Evolutionary conservation across 306 rosid species (phyloP).

Genomic region (Prunus mira): DNA sequence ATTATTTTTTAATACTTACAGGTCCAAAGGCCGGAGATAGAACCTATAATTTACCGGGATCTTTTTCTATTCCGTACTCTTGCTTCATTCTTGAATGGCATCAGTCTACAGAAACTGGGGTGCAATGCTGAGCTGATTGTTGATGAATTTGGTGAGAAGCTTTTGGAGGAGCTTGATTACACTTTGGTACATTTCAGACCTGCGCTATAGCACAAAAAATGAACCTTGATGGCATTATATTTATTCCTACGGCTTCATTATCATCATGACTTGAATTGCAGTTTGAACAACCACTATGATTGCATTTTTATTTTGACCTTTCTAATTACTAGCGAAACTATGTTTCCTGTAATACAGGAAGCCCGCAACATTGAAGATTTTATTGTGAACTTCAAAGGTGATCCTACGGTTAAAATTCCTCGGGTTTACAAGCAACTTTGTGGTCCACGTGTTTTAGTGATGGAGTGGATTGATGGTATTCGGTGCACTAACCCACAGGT

Average conservation of each 20-base stretch:
- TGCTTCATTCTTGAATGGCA: conserved; percentile 87
- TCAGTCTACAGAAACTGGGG: conserved; percentile 90
- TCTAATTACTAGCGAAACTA: not conserved
- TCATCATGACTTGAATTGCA: not conserved
- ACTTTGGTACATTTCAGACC: conserved; percentile 66
- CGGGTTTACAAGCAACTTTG: conserved; percentile 72
- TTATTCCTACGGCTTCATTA: not conserved
- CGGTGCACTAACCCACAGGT: conserved; percentile 97
- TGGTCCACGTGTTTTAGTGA: conserved; percentile 86
- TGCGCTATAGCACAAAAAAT: conserved; percentile 14
- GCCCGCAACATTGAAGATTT: conserved; percentile 97
- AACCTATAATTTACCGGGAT: conserved; percentile 92
- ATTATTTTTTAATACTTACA: conserved; percentile 29
- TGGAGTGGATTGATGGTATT: conserved; percentile 99
- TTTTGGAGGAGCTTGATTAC: conserved; percentile 99
- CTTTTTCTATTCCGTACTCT: conserved; percentile 91
- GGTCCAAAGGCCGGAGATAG: conserved; percentile 96
- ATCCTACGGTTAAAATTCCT: conserved; percentile 96
- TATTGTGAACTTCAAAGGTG: conserved; percentile 84
- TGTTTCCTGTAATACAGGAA: conserved; percentile 57
- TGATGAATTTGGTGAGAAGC: conserved; percentile 99
- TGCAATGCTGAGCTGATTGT: conserved; percentile 98
- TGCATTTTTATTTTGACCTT: not conserved
- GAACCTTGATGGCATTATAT: not conserved
- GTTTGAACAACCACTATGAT: not conserved